These are phyloP conservation scores for Tuber calosporum DNA, from an alignment of 495 filamentous ascomycete species.

Conservation along the genomic window DNA sequence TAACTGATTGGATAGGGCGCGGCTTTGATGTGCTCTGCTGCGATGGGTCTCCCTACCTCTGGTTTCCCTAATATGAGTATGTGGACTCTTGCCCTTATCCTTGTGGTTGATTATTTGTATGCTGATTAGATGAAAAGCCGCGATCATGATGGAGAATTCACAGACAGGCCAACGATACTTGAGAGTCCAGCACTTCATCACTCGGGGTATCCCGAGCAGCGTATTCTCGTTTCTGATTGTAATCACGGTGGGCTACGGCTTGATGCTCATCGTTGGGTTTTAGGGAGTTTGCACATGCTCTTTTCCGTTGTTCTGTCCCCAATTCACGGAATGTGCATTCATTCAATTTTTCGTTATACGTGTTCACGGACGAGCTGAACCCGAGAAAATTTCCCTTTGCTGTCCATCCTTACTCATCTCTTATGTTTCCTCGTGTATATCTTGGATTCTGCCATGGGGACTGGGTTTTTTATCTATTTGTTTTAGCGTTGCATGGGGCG, in stretches of 20 bases:
- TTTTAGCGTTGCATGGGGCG: conserved; percentile 1
- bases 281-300: conserved; percentile 42
- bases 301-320: neutral
- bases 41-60: conserved; percentile 87
- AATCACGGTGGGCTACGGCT: conserved; percentile 74
- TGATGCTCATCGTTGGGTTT: conserved; percentile 73
- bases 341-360: neutral
- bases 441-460: neutral
- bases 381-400: neutral
- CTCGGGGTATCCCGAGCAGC: conserved; percentile 76
- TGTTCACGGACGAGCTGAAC: neutral
- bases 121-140: conserved; percentile 51
- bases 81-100: conserved; percentile 43
- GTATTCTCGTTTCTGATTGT: conserved; percentile 74
- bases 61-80: conserved; percentile 99
- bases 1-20: conserved; percentile 39
- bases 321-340: neutral
- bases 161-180: conserved; percentile 88
- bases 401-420: neutral
- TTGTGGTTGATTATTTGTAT: conserved; percentile 15
- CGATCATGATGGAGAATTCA: conserved; percentile 97
- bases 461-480: neutral
- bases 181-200: conserved; percentile 87
- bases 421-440: neutral
- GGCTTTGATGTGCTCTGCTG: conserved; percentile 59